These are phyloP conservation scores for Suhomyces emberorum DNA, from an alignment of 805 yeast species.

Conservation along the genomic window DNA sequence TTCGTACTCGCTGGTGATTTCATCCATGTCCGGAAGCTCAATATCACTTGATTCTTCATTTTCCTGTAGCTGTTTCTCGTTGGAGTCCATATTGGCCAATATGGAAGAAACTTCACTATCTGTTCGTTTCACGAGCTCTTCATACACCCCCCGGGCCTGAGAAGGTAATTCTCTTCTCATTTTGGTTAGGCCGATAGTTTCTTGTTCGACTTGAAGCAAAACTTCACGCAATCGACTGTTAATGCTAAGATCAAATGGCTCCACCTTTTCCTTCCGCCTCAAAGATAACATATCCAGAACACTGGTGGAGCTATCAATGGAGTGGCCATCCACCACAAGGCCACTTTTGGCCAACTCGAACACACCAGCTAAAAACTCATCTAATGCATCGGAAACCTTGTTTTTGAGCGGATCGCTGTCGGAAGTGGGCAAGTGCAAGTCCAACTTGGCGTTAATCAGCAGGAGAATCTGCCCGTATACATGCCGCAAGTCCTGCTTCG, in stretches of 20 bases:
- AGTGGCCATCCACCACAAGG: conserved; percentile 54
- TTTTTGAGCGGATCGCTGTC: conserved; percentile 39
- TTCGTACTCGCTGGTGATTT: conserved; percentile 24
- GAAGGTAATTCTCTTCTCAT: conserved; percentile 53
- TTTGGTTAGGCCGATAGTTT: conserved; percentile 54
- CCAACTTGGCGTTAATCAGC: conserved; percentile 44
- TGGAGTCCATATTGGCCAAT: conserved; percentile 19
- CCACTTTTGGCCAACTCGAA: conserved; percentile 58
- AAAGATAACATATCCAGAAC: conserved; percentile 25
- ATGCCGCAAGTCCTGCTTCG: conserved; percentile 50
- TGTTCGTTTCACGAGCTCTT: conserved; percentile 26
- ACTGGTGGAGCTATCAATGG: conserved; percentile 7
- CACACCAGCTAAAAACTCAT: conserved; percentile 46
- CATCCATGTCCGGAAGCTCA: conserved; percentile 11
- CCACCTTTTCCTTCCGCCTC: conserved; percentile 43
- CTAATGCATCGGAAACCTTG: conserved; percentile 41
- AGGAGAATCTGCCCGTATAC: conserved; percentile 43
- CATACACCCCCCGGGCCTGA: conserved; percentile 35
- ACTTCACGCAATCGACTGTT: conserved; percentile 56
- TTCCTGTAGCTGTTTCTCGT: no score
- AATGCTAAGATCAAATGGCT: conserved; percentile 66
- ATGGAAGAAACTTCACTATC: conserved; percentile 29
- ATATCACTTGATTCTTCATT: conserved; percentile 9
- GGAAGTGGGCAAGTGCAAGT: conserved; percentile 45
- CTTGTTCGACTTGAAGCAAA: conserved; percentile 59